Conservation (phyloP, 352 stramenopile genomes). For the Pythium scleroteichum region DNA sequence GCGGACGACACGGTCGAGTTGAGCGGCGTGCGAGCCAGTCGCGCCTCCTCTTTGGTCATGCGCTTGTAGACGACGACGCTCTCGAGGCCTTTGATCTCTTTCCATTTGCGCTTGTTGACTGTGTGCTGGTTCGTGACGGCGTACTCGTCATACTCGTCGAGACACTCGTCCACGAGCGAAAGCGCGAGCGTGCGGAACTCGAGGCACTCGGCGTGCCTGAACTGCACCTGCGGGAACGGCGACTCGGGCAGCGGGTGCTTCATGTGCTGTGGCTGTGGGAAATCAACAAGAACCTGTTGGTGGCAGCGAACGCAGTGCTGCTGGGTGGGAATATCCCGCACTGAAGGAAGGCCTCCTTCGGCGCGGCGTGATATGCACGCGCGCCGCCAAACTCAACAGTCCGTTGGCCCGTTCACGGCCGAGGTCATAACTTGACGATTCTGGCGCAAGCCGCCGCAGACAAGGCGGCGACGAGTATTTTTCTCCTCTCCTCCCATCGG, state of each 20-base stretch:
- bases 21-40: conserved; percentile 1
- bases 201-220: conserved; percentile 12
- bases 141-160: conserved; percentile 19
- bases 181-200: conserved; percentile 8
- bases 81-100: conserved; percentile 48
- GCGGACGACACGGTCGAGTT: conserved; percentile 9
- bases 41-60: conserved; percentile 14
- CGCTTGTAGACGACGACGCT: conserved; percentile 42
- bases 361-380: too few species aligned
- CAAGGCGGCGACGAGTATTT: too few species aligned
- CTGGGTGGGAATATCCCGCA: too few species aligned
- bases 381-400: too few species aligned
- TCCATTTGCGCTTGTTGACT: conserved; percentile 35
- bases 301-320: too few species aligned
- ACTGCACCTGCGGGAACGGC: conserved; percentile 8
- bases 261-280: conserved; percentile 1
- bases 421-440: too few species aligned
- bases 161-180: conserved; percentile 15
- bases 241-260: conserved; percentile 21
- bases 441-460: too few species aligned
- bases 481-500: background rate
- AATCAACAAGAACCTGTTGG: background rate
- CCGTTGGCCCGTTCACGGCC: too few species aligned
- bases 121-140: conserved; percentile 8
- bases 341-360: too few species aligned